Evolutionary conservation across 2,329 filamentous ascomycete species (phyloP), one percentile per base, ranked within the genome.

Genomic region (Acrodontium crateriforme): DNA sequence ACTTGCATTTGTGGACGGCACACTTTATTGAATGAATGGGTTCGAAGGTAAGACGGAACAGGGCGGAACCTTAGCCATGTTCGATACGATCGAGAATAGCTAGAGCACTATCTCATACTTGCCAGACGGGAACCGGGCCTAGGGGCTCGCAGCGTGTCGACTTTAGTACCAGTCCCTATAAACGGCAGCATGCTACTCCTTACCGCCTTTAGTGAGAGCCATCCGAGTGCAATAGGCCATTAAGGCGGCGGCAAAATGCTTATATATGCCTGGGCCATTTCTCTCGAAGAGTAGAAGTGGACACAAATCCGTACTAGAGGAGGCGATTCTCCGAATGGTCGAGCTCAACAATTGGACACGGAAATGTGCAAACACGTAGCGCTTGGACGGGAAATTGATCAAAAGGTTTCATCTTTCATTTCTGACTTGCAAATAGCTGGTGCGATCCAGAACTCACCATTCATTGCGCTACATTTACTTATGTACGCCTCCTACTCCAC

Each of bases 11-110:
- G 65, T 64, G 24, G 64, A 67, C 29, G 70, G 69, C 14, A 67
- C 71, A 14, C 52, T 92, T 5, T 91, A 77, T 55, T 68, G 82
- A 16, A 85, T 83, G 59, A 80, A 82, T 36, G 83, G 83, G 0
- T 87, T 76, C 42, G 78, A 87, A 49, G 81, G 78, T 1, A 59
- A 64, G 24, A 58, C 47, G 0, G 78, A 85, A 44, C 60, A 80
- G 25, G 81, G 81, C 10, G 81, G 78, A 0, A 63, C 66, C 33
- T 46, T 92, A 9, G 81, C 91, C 45, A 66, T 78, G 2, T 71
- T 58, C 34, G 48, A 61, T 14, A 40, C 52, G 0, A 37, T 36
- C 5, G 38, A 29, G 0, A 51, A 61, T 20, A 30, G 33, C 0
- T 71, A 67, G 66, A 41, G 39, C 5, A 52, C 50, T 6, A 40